Conservation (phyloP, 768 basidiomycete species). For the Suillus placidus region DNA sequence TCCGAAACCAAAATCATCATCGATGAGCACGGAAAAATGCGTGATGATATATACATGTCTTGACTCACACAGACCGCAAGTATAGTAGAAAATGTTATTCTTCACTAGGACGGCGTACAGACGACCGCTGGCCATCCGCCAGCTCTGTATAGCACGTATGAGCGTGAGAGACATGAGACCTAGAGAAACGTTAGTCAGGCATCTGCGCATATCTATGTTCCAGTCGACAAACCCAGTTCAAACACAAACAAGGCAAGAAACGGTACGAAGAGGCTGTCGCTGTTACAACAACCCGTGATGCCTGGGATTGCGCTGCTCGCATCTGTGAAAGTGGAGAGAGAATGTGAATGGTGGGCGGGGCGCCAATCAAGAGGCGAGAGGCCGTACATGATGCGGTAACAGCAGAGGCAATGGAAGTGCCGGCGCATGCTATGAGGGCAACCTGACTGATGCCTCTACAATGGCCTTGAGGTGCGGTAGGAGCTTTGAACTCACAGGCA, state of each 20-base stretch:
- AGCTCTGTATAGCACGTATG: background rate
- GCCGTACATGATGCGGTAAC: background rate
- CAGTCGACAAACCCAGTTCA: background rate
- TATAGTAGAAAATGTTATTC: background rate
- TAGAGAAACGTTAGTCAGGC: background rate
- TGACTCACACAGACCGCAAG: constrained; percentile 3
- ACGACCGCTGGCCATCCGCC: background rate
- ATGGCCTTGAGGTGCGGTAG: background rate
- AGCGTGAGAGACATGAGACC: background rate
- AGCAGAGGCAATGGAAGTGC: too few species aligned
- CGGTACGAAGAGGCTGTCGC: background rate
- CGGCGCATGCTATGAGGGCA: background rate
- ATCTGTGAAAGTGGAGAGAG: background rate
- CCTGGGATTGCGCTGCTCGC: background rate
- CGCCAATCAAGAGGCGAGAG: too few species aligned
- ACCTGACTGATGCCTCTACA: background rate
- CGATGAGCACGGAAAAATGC: background rate
- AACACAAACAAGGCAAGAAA: background rate
- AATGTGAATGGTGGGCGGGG: background rate
- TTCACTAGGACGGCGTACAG: background rate
- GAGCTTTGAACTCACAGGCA: background rate
- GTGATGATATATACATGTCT: too few species aligned
- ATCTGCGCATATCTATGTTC: background rate
- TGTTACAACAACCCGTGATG: background rate
- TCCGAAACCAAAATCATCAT: background rate